Evolutionary conservation across 176 grass and related monocot species (phyloP), one percentile per base, ranked within the genome.

Genomic region (Dendrocalamus sinicus): DNA sequence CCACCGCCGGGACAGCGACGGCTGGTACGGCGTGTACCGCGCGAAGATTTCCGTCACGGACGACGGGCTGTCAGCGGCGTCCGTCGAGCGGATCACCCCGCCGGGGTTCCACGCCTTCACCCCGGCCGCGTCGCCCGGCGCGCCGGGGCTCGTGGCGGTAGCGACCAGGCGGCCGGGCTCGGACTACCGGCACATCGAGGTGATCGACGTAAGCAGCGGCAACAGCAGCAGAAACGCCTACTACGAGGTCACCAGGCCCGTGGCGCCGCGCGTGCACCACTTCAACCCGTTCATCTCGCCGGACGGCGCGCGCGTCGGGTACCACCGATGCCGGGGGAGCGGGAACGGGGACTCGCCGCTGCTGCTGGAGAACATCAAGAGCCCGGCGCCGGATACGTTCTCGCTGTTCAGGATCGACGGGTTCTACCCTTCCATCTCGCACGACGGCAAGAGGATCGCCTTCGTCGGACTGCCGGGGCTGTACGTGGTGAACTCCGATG

Each of bases 61-160:
- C 22, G 70, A 73, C 51, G 46, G 17, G 14, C 64, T 81, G 5
- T 75, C 85, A 0, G 32, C 86, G 55, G 44, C 52, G 12, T 90
- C 91, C 83, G 37, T 39, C 37, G 37, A 39, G 37, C 37, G 37
- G 37, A 39, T 39, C 37, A 39, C 37, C 37, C 37, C 88, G 73
- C 76, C 91, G 2, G 89, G 89, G 6, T 92, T 98, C 90, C 96
- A 98, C 76, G 91, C 96, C 9, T 98, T 98, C 93, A 98, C 93
- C 11, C 95, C 93, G 0, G 91, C 95, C 1, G 80, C 85, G 4
- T 98, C 95, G 40, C 82, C 89, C 15, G 89, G 86, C 22, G 79
- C 93, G 28, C 95, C 91, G 73, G 87, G 83, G 46, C 53, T 95
- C 41, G 71, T 98, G 55, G 89, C 93, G 9, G 92, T 98, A 51